Evolutionary conservation across 2,329 filamentous ascomycete species (phyloP), one percentile per base, ranked within the genome.

Genomic region (Penicillium sp.): DNA sequence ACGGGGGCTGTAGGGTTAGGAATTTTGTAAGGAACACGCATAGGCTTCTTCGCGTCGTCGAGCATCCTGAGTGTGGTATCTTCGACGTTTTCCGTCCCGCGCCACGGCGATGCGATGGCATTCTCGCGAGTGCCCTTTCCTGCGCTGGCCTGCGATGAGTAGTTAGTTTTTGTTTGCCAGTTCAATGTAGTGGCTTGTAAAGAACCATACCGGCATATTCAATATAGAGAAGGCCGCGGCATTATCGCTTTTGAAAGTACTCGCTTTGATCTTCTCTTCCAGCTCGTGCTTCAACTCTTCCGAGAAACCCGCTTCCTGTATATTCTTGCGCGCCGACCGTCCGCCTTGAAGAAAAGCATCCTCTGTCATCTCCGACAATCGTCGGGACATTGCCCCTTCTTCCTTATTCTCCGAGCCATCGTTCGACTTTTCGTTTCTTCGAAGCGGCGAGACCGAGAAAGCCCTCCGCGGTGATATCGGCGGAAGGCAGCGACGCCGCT

Each of bases 61-160:
- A 87, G 77, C 89, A 97, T 97, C 30, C 94, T 85, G 49, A 96
- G 75, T 21, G 91, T 86, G 0, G 88, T 81, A 69, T 97, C 91
- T 63, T 87, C 83, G 1, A 87, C 75, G 5, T 77, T 78, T 73
- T 97, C 94, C 12, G 82, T 79, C 2, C 93, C 94, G 0, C 82
- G 85, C 94, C 94, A 99, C 1, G 88, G 81, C 57, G 81, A 75
- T 6, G 86, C 83, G 0, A 81, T 78, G 1, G 90, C 90, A 35
- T 86, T 82, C 50, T 87, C 83, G 59, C 84, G 81, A 1, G 87
- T 88, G 12, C 86, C 87, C 63, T 81, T 79, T 16, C 88, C 86
- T 12, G 88, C 85, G n/a, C 82, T 81, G 3, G 80, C 68, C 75
- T 38, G 24, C 18, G 5, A 24, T 47, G 57, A 47, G 28, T 28